Conservation (phyloP, 768 basidiomycete genomes). For the Crepidotus variabilis region DNA sequence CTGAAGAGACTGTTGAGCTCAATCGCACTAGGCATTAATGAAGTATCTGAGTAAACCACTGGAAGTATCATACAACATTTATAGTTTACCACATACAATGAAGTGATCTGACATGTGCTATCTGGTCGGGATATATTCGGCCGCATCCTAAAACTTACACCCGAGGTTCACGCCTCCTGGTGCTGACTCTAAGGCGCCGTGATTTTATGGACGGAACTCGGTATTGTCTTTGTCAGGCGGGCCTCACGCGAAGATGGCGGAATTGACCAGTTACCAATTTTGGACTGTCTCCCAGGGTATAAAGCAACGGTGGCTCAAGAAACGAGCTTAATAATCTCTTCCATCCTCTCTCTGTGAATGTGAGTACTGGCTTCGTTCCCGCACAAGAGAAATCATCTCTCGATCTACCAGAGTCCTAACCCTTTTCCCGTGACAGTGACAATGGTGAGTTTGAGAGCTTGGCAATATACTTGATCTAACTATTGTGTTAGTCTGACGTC, state of each 20-base stretch:
- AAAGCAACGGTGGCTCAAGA: too few relatives aligned
- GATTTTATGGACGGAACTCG: not conserved
- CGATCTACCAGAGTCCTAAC: too few relatives aligned
- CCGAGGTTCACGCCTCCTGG: not conserved
- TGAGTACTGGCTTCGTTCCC: too few relatives aligned
- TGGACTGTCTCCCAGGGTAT: too few relatives aligned
- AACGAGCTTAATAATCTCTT: too few relatives aligned
- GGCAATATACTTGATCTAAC: not conserved
- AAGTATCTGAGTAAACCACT: not conserved
- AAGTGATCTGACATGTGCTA: not conserved
- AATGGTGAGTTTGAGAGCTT: not conserved
- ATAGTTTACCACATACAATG: not conserved
- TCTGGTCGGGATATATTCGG: not conserved
- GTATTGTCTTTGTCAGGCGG: not conserved
- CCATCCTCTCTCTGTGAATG: too few relatives aligned
- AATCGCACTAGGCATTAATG: slow-evolving; percentile 27
- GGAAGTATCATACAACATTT: not conserved
- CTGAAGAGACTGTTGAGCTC: slow-evolving; percentile 74
- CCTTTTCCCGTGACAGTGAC: not conserved
- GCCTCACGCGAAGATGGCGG: too few relatives aligned
- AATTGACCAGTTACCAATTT: too few relatives aligned
- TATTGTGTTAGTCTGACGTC: slow-evolving; percentile 6
- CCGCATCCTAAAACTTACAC: not conserved
- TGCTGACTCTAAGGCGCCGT: not conserved
- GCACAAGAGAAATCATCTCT: too few relatives aligned